A percentile compares a stretch with the other conserved stretches of the same genome.
Evolutionary conservation across 345 rosid genomes (phyloP).

Genomic region (Hibiscus trionum): DNA sequence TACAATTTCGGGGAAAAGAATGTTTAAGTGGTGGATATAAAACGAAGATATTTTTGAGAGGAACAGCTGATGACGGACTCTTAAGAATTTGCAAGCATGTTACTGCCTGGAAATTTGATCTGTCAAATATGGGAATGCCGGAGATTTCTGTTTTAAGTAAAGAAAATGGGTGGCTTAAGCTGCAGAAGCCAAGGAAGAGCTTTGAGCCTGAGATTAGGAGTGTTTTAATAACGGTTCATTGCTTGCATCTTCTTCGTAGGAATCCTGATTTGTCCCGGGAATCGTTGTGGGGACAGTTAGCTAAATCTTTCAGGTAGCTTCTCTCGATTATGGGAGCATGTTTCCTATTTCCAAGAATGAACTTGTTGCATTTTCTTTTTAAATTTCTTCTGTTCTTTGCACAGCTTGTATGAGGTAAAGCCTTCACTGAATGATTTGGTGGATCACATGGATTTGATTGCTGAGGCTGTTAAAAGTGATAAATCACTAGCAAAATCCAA

Average conservation of each 20-base stretch:
- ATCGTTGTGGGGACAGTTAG: conserved; percentile 56
- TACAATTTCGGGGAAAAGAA: conserved; percentile 42
- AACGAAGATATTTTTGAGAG: conserved; percentile 42
- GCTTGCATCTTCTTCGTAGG: conserved; percentile 46
- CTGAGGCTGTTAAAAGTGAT: conserved; percentile 58
- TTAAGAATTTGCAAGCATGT: conserved; percentile 21
- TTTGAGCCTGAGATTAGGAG: conserved; percentile 41
- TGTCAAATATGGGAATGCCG: conserved; percentile 32
- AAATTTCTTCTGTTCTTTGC: conserved; percentile 13
- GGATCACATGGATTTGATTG: conserved; percentile 48
- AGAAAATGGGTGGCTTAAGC: conserved; percentile 54
- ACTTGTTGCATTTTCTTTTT: neutral
- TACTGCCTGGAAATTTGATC: conserved; percentile 63
- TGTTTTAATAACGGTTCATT: conserved; percentile 16
- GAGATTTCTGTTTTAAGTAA: conserved; percentile 60
- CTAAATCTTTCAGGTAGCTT: conserved; percentile 47
- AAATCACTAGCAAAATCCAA: conserved; percentile 44
- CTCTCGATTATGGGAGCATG: neutral
- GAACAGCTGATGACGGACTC: conserved; percentile 46
- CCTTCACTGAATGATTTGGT: conserved; percentile 79
- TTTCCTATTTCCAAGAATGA: neutral
- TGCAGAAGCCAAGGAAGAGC: conserved; percentile 76
- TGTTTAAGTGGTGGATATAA: conserved; percentile 11
- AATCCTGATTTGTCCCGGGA: conserved; percentile 51
- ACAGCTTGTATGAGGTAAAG: conserved; percentile 51